phyloP scores from a whole-genome alignment of 306 rosid species.

The Cyamopsis tetragonoloba region DNA sequence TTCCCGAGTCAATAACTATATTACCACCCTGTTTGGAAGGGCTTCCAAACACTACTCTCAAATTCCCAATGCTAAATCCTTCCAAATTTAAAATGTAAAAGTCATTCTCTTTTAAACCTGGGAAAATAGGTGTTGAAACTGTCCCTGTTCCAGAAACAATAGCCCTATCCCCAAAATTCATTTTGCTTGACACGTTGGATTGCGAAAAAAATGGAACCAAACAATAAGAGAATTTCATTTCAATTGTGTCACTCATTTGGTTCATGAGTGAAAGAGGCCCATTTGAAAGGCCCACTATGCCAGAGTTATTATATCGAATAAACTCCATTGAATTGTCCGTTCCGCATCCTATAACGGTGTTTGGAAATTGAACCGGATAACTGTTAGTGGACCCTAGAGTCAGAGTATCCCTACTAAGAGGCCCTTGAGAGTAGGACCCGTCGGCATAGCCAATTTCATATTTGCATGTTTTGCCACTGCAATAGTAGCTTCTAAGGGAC shows the following conservation, averaged over 20 bases:
- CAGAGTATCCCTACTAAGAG: slow-evolving; percentile 39
- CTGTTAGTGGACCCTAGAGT: slow-evolving; percentile 37
- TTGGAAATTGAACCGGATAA: slow-evolving; percentile 9
- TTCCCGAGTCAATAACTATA: slow-evolving; percentile 45
- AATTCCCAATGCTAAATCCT: not conserved
- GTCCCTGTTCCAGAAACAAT: slow-evolving; percentile 17
- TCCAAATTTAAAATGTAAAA: slow-evolving; percentile 14
- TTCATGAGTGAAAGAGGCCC: slow-evolving; percentile 34
- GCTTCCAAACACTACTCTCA: not conserved
- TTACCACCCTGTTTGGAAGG: not conserved
- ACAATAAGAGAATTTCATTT: slow-evolving; percentile 52
- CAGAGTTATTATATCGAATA: slow-evolving; percentile 12
- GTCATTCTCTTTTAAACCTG: rapidly evolving
- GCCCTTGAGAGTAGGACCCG: slow-evolving; percentile 22
- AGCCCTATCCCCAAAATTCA: slow-evolving; percentile 24
- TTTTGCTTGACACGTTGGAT: not conserved
- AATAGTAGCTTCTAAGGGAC: rapidly evolving
- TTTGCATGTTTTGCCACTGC: slow-evolving; percentile 20
- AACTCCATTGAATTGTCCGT: not conserved
- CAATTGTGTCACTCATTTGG: slow-evolving; percentile 31
- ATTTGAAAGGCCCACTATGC: slow-evolving; percentile 54
- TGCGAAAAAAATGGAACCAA: not conserved
- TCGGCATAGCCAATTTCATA: slow-evolving; percentile 30
- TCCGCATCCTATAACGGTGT: slow-evolving; percentile 46
- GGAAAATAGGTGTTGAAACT: slow-evolving; percentile 22